Conservation (phyloP, 345 rosid genomes). For the Lagerstroemia speciosa region DNA sequence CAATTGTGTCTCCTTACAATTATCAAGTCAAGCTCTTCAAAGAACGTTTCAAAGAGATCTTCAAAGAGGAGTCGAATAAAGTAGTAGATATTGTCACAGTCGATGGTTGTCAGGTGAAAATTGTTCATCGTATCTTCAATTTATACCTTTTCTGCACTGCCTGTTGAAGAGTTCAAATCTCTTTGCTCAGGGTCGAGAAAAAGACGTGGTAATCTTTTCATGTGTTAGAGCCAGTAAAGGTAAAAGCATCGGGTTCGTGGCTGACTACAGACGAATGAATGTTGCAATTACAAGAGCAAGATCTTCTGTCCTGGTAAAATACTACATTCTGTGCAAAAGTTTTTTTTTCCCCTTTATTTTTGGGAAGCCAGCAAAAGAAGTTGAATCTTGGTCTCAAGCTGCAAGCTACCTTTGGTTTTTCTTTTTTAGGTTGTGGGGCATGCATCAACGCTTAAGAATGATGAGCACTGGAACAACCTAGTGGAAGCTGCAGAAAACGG, state of each 20-base stretch:
- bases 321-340: too few species aligned
- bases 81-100: conserved; percentile 83
- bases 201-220: conserved; percentile 87
- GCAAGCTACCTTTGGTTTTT: conserved; percentile 8
- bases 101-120: conserved; percentile 90
- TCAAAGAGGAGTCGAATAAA: conserved; percentile 62
- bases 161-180: background rate
- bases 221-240: conserved; percentile 78
- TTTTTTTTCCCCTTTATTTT: background rate
- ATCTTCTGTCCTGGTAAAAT: conserved; percentile 73
- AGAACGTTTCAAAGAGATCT: conserved; percentile 63
- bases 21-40: conserved; percentile 84
- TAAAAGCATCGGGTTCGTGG: conserved; percentile 68
- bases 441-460: conserved; percentile 56
- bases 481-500: conserved; percentile 67
- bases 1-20: conserved; percentile 82
- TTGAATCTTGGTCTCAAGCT: background rate
- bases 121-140: too few species aligned
- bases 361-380: background rate
- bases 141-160: background rate
- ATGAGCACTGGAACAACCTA: conserved; percentile 75
- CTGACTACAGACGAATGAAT: conserved; percentile 88
- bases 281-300: conserved; percentile 93
- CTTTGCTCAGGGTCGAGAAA: conserved; percentile 72
- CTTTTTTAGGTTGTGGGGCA: conserved; percentile 74